phyloP scores from a whole-genome alignment of 1,284 basidiomycete genomes.

The Malassezia psittaci region DNA sequence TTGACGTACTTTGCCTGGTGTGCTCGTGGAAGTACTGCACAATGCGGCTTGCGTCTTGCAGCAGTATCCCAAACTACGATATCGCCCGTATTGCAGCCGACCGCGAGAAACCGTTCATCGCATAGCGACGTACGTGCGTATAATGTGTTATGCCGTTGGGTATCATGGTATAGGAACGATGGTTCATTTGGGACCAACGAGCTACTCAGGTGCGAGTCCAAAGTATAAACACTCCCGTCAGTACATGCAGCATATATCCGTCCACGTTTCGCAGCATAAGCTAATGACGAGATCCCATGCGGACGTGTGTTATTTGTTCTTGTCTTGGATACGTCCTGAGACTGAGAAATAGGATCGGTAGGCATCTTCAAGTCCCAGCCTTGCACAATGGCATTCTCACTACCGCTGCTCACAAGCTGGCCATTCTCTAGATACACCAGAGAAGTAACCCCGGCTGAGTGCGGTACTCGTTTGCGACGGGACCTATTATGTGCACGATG shows the following conservation, averaged over 20 bases:
- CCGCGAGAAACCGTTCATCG: conserved; percentile 35
- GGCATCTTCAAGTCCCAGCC: conserved; percentile 37
- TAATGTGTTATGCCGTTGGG: conserved; percentile 39
- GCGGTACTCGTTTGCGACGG: not conserved
- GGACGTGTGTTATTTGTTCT: conserved; percentile 18
- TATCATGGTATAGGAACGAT: conserved; percentile 22
- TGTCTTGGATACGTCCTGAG: conserved; percentile 21
- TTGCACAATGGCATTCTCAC: conserved; percentile 35
- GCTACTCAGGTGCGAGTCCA: conserved; percentile 1
- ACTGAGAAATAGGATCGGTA: not conserved
- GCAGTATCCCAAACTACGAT: conserved; percentile 38
- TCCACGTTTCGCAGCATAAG: conserved; percentile 16
- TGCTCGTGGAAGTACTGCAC: conserved; percentile 15
- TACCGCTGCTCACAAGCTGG: conserved; percentile 30
- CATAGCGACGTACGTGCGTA: conserved; percentile 39
- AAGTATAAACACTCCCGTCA: conserved; percentile 21
- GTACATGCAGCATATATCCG: conserved; percentile 35
- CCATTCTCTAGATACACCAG: conserved; percentile 29
- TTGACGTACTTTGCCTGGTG: conserved; percentile 3
- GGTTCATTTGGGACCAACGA: not conserved
- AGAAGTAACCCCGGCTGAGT: conserved; percentile 29
- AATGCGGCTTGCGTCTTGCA: not conserved
- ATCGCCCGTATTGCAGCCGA: conserved; percentile 40
- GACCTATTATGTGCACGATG: conserved; percentile 27
- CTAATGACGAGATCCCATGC: conserved; percentile 39